Base-by-base conservation (phyloP, 345 rosid genomes). In the Erucastrum elatum region DNA sequence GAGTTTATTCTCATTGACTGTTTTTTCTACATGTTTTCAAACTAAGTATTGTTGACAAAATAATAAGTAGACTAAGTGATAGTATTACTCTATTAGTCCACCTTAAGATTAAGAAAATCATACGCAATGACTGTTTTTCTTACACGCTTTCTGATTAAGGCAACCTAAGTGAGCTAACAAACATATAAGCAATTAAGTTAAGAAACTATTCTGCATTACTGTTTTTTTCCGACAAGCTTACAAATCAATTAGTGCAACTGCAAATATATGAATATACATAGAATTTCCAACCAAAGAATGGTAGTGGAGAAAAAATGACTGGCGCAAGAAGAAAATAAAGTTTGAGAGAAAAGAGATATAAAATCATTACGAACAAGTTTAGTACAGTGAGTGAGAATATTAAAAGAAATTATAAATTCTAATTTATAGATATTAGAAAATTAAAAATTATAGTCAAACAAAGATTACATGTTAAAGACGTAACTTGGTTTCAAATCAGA, bases 261-360 rank as follows among this genome's bases (percentile, higher is more conserved):
- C 72, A 46, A 27, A 46, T 46, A 30, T 49, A 10, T 15, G 59
- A 46, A 15, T 11, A 4, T 37, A 29, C 69, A n/a, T n/a, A 70
- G 63, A 46, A 4, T 51, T 64, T 35, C 39, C 39, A 35, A 35
- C 39, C 39, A 64, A 30, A 30, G 31, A 30, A 30, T 30, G 31
- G 31, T 74, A 33, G 37, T 64, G 77, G 37, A 34, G 64, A 21
- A 74, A 35, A 55, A 66, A 25, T 46, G 72, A 67, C 31, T 30
- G 31, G 4, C 31, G 31, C 31, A 30, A 30, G 31, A 30, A 4
- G 31, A 30, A 30, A n/a, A n/a, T n/a, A n/a, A n/a, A n/a, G n/a
- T n/a, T n/a, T n/a, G n/a, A n/a, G n/a, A n/a, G n/a, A n/a, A n/a
- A n/a, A n/a, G n/a, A n/a, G n/a, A n/a, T n/a, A n/a, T n/a, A n/a